These are phyloP conservation scores for Penicillium occitanis DNA, from an alignment of 2,329 filamentous ascomycete genomes.

Conservation along the genomic window DNA sequence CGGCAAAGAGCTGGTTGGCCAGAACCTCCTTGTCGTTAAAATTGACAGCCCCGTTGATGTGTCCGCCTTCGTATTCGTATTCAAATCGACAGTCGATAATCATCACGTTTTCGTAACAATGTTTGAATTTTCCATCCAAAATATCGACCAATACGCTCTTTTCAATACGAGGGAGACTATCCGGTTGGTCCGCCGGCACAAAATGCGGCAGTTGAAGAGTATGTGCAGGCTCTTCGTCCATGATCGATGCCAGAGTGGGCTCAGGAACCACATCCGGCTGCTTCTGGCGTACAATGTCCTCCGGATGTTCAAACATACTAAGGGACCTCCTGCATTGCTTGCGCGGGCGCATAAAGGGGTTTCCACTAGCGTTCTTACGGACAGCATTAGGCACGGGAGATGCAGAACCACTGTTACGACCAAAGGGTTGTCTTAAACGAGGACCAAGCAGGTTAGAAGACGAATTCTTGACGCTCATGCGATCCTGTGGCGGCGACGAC, in stretches of 20 bases:
- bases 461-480: constrained; percentile 61
- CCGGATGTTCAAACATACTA: constrained; percentile 96
- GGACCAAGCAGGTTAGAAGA: constrained; percentile 56
- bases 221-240: constrained; percentile 77
- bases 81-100: constrained; percentile 97
- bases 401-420: constrained; percentile 72
- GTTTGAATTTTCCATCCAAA: constrained; percentile 77
- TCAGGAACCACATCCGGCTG: constrained; percentile 58
- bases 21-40: constrained; percentile 95
- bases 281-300: constrained; percentile 81
- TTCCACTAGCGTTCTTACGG: constrained; percentile 63
- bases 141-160: constrained; percentile 81
- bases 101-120: constrained; percentile 75
- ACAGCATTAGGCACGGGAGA: constrained; percentile 60
- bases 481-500: constrained; percentile 69
- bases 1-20: constrained; percentile 72
- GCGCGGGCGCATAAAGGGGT: constrained; percentile 70
- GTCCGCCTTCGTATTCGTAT: constrained; percentile 96
- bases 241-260: constrained; percentile 68
- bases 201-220: constrained; percentile 80
- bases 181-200: constrained; percentile 72
- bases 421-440: constrained; percentile 65
- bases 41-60: constrained; percentile 91
- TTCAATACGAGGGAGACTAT: constrained; percentile 84
- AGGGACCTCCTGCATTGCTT: constrained; percentile 89